These are phyloP conservation scores for Dichomitus squalens DNA, from an alignment of 1,284 basidiomycete genomes.

Conservation along the genomic window DNA sequence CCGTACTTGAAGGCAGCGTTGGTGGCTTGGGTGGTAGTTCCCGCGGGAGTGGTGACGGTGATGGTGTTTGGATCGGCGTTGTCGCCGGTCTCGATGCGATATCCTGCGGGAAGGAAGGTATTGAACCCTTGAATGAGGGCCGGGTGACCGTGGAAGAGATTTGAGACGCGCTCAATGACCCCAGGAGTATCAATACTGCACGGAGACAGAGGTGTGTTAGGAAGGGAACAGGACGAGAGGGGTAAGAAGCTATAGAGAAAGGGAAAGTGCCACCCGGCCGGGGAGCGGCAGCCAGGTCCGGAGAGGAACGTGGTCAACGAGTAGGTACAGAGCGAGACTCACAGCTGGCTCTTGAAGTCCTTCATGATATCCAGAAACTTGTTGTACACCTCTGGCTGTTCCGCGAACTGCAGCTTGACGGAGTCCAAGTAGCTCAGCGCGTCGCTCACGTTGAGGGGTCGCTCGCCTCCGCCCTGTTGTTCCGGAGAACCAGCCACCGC, in stretches of 20 bases:
- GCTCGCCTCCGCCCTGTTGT: conserved; percentile 30
- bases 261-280: not conserved
- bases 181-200: conserved; percentile 96
- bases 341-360: conserved; percentile 93
- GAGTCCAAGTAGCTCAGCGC: conserved; percentile 94
- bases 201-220: conserved; percentile 8
- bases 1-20: conserved; percentile 25
- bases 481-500: not conserved
- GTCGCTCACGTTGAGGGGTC: conserved; percentile 80
- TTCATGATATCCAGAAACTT: conserved; percentile 98
- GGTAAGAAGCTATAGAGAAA: not conserved
- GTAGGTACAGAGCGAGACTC: conserved; percentile 32
- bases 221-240: not conserved
- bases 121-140: conserved; percentile 96
- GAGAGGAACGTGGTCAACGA: not conserved
- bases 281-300: not conserved
- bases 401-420: conserved; percentile 87
- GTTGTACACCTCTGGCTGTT: conserved; percentile 92
- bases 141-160: conserved; percentile 91
- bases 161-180: conserved; percentile 93
- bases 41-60: conserved; percentile 87
- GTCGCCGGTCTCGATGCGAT: conserved; percentile 83
- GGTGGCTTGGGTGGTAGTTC: conserved; percentile 48
- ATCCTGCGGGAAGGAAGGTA: conserved; percentile 94
- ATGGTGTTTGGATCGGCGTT: conserved; percentile 63